Evolutionary conservation across 495 filamentous ascomycete species (phyloP).

Genomic region (Cudoniella acicularis): DNA sequence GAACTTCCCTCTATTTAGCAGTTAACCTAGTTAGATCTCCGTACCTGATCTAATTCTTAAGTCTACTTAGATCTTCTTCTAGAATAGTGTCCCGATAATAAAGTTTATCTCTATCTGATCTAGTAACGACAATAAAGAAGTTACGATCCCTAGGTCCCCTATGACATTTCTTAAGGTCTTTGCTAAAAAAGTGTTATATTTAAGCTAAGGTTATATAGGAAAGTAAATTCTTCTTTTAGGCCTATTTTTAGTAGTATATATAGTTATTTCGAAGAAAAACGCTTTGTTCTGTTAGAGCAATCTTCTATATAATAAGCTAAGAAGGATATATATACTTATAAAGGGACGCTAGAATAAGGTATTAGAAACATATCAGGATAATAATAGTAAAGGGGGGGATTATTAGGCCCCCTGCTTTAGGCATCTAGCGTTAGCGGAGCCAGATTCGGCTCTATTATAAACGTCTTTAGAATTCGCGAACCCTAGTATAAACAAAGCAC

Average conservation of each 20-base stretch:
- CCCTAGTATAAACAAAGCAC: constrained; percentile 5
- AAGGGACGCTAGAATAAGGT: constrained; percentile 1
- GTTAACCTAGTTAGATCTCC: neutral
- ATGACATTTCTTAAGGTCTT: constrained; percentile 3
- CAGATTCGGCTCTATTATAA: constrained; percentile 1
- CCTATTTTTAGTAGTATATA: neutral
- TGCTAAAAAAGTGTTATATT: constrained; percentile 5
- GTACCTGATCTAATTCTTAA: neutral
- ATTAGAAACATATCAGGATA: constrained; percentile 2
- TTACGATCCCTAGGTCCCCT: neutral
- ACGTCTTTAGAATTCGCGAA: neutral
- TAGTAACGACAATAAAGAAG: constrained; percentile 1
- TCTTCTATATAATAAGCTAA: neutral
- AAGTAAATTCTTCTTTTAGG: constrained; percentile 5
- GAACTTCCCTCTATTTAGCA: neutral
- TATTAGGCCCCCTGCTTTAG: constrained; percentile 3
- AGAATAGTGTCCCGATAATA: constrained; percentile 1
- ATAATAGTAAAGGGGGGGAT: neutral
- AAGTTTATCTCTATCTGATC: constrained; percentile 4
- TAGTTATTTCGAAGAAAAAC: constrained; percentile 1
- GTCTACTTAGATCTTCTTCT: constrained; percentile 1
- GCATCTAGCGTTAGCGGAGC: neutral
- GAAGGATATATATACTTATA: constrained; percentile 7
- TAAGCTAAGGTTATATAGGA: constrained; percentile 2
- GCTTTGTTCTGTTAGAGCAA: neutral